Evolutionary conservation across 2,329 filamentous ascomycete species (phyloP).

Genomic region (Aspergillus pseudoterreus): DNA sequence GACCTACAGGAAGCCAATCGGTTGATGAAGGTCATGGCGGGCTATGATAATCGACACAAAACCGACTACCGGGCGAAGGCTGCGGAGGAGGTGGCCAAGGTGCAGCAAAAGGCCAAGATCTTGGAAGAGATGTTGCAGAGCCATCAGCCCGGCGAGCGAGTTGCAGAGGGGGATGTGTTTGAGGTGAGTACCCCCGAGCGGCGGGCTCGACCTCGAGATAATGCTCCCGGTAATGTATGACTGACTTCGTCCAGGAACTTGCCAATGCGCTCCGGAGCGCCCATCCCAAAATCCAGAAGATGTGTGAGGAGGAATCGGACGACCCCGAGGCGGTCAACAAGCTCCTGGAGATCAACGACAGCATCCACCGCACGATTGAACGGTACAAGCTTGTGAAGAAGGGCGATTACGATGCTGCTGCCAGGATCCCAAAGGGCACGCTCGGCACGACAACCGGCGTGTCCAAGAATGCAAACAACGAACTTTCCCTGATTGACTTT

Average conservation of each 20-base stretch:
- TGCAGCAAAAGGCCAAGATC: slow-evolving; percentile 90
- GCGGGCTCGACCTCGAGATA: not conserved
- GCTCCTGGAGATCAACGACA: slow-evolving; percentile 95
- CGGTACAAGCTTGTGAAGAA: slow-evolving; percentile 95
- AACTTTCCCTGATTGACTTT: slow-evolving; percentile 92
- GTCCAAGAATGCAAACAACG: slow-evolving; percentile 65
- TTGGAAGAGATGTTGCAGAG: slow-evolving; percentile 89
- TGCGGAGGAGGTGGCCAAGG: slow-evolving; percentile 88
- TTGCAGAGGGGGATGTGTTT: slow-evolving; percentile 67
- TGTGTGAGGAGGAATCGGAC: slow-evolving; percentile 98
- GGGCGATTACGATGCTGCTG: slow-evolving; percentile 80
- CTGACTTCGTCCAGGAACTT: slow-evolving; percentile 60
- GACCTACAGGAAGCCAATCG: slow-evolving; percentile 96
- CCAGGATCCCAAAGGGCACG: slow-evolving; percentile 78
- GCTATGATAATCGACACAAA: slow-evolving; percentile 91
- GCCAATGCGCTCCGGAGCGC: slow-evolving; percentile 85
- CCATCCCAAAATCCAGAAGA: slow-evolving; percentile 97
- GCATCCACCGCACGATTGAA: slow-evolving; percentile 94
- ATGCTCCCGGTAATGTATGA: not conserved
- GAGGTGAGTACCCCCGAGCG: slow-evolving; percentile 44
- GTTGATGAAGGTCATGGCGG: slow-evolving; percentile 99
- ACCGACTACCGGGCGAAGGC: slow-evolving; percentile 98
- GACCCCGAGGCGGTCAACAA: slow-evolving; percentile 95
- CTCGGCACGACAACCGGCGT: slow-evolving; percentile 64
- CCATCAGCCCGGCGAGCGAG: slow-evolving; percentile 75